Evolutionary conservation across 2,329 filamentous ascomycete species (phyloP).

Genomic region (Xylariaceae sp.): DNA sequence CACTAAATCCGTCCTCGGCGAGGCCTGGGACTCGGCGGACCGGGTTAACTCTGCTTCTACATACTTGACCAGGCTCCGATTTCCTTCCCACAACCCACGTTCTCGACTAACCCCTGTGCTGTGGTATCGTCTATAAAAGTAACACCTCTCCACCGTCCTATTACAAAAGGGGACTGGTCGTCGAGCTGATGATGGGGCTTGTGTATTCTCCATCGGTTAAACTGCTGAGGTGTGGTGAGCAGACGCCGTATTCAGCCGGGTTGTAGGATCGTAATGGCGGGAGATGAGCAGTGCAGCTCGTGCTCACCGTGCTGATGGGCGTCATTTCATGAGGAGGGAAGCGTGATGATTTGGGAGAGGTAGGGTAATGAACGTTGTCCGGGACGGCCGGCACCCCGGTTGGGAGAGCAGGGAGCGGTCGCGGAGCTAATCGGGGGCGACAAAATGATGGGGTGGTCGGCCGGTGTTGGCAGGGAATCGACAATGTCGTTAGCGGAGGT

Average conservation of each 20-base stretch:
- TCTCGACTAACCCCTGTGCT: too few relatives aligned
- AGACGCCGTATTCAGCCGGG: constrained; percentile 30
- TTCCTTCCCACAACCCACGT: too few relatives aligned
- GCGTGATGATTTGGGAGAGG: constrained; percentile 30
- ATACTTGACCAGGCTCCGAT: constrained; percentile 32
- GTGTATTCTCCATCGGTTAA: constrained; percentile 16
- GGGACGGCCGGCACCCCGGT: constrained; percentile 28
- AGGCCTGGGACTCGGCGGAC: constrained; percentile 23
- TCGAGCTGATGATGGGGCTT: constrained; percentile 28
- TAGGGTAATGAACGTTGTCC: constrained; percentile 31
- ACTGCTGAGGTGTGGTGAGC: constrained; percentile 16
- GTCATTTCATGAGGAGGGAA: constrained; percentile 32
- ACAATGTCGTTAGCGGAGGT: constrained; percentile 4
- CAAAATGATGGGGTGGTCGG: constrained; percentile 13
- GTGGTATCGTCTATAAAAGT: background rate
- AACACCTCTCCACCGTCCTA: too few relatives aligned
- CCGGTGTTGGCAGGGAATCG: constrained; percentile 1
- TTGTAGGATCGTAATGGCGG: constrained; percentile 32
- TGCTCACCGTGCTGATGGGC: constrained; percentile 32
- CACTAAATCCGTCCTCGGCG: constrained; percentile 9
- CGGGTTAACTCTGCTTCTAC: constrained; percentile 29
- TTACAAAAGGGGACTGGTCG: too few relatives aligned
- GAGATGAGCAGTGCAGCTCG: constrained; percentile 30
- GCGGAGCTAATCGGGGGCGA: constrained; percentile 9
- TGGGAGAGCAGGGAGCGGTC: constrained; percentile 27